Conservation (phyloP, 2,329 filamentous ascomycete species). For the Corinectria fuckeliana region DNA sequence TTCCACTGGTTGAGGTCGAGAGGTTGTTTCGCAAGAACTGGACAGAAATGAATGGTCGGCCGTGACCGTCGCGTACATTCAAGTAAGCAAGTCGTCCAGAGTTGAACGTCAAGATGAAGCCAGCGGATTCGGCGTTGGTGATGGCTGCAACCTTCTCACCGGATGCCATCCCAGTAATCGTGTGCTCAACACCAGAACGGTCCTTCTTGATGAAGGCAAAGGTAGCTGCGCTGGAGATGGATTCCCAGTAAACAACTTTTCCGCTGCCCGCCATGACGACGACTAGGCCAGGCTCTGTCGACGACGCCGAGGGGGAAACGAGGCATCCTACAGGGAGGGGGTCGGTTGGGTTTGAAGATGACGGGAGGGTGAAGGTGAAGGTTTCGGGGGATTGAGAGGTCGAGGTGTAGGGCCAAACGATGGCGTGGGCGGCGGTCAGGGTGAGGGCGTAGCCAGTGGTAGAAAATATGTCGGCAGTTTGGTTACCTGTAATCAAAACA, state of each 20-base stretch:
- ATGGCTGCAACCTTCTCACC: slow-evolving; percentile 81
- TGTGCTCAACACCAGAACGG: slow-evolving; percentile 78
- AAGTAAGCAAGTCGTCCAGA: slow-evolving; percentile 87
- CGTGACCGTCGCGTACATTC: slow-evolving; percentile 84
- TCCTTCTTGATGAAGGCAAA: slow-evolving; percentile 84
- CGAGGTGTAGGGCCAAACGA: slow-evolving; percentile 89
- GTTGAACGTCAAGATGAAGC: slow-evolving; percentile 85
- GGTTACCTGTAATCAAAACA: slow-evolving; percentile 55
- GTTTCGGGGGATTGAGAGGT: slow-evolving; percentile 74
- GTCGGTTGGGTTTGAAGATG: slow-evolving; percentile 71
- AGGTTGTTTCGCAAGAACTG: slow-evolving; percentile 74
- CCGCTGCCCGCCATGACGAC: slow-evolving; percentile 84
- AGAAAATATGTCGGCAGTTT: slow-evolving; percentile 71
- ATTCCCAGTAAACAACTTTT: slow-evolving; percentile 94
- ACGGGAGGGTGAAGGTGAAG: slow-evolving; percentile 80
- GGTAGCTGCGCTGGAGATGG: slow-evolving; percentile 85
- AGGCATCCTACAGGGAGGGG: slow-evolving; percentile 83
- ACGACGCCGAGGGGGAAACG: slow-evolving; percentile 77
- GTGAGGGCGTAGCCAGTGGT: slow-evolving; percentile 77
- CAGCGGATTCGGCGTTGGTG: slow-evolving; percentile 82
- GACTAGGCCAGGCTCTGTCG: slow-evolving; percentile 84
- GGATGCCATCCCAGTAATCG: slow-evolving; percentile 75
- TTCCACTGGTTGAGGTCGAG: slow-evolving; percentile 64
- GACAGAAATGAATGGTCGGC: slow-evolving; percentile 79
- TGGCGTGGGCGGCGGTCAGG: slow-evolving; percentile 80